phyloP scores from a whole-genome alignment of 1,284 basidiomycete genomes.

The Hymenochaete sp. region DNA sequence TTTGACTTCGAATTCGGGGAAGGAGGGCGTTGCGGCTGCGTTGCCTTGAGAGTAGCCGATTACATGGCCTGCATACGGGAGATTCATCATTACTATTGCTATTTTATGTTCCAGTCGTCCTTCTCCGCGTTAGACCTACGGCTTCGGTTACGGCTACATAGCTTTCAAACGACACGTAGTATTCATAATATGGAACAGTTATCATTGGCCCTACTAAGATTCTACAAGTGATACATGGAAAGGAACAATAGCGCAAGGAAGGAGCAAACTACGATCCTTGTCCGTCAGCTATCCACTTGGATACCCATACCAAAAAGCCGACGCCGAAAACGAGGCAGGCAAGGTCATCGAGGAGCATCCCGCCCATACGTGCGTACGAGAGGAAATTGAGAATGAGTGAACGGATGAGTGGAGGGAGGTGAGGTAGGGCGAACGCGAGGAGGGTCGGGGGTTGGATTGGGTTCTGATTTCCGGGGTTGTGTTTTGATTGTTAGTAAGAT shows the following conservation, averaged over 20 bases:
- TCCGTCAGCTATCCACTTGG: conserved; percentile 35
- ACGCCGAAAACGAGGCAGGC: conserved; percentile 55
- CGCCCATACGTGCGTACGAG: conserved; percentile 59
- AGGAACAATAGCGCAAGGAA: too few species aligned
- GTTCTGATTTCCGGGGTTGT: conserved; percentile 49
- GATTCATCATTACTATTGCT: too few species aligned
- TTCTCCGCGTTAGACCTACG: too few species aligned
- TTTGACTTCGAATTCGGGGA: conserved; percentile 23
- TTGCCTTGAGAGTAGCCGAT: conserved; percentile 38
- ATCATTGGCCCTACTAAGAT: too few species aligned
- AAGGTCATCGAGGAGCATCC: conserved; percentile 58
- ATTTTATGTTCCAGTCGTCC: too few species aligned
- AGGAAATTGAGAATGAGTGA: conserved; percentile 49
- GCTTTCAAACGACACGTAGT: too few species aligned
- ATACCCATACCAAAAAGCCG: conserved; percentile 51
- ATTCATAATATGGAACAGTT: too few species aligned
- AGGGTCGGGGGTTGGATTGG: conserved; percentile 49
- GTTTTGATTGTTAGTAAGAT: conserved; percentile 11
- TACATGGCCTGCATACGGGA: too few species aligned
- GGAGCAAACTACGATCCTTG: neutral
- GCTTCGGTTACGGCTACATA: too few species aligned
- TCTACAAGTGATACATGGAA: too few species aligned
- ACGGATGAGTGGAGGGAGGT: conserved; percentile 57
- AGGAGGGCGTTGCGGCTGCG: conserved; percentile 42
- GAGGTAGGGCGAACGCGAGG: conserved; percentile 49